These are phyloP conservation scores for Penicillium odoratum DNA, from an alignment of 495 filamentous ascomycete species.

Conservation along the genomic window DNA sequence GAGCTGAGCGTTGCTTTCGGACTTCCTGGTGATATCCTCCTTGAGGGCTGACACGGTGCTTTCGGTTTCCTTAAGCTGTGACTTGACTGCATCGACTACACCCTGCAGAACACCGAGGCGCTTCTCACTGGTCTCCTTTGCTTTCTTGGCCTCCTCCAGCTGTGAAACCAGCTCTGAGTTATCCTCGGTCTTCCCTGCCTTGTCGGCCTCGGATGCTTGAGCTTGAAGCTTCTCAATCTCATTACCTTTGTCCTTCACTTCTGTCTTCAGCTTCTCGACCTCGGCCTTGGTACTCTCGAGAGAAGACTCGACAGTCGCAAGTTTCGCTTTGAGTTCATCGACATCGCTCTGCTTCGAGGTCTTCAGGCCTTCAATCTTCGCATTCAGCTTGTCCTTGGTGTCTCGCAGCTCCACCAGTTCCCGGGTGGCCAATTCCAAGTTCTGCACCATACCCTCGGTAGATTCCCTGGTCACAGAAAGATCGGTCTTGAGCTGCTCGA, in stretches of 20 bases:
- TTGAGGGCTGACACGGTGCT: slow-evolving; percentile 45
- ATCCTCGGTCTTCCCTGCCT: slow-evolving; percentile 44
- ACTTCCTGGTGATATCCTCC: slow-evolving; percentile 40
- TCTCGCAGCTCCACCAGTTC: slow-evolving; percentile 61
- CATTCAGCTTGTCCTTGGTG: slow-evolving; percentile 52
- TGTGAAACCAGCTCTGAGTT: slow-evolving; percentile 33
- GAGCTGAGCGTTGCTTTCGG: slow-evolving; percentile 24
- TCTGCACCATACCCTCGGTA: slow-evolving; percentile 62
- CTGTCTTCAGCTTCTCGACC: slow-evolving; percentile 52
- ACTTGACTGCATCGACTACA: slow-evolving; percentile 52
- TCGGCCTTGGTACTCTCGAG: slow-evolving; percentile 48
- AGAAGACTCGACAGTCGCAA: slow-evolving; percentile 42
- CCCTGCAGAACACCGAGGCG: slow-evolving; percentile 50
- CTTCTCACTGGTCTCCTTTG: slow-evolving; percentile 51
- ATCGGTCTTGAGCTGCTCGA: slow-evolving; percentile 55
- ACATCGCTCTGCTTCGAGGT: slow-evolving; percentile 37
- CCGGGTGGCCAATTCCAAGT: slow-evolving; percentile 57
- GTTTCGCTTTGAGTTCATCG: slow-evolving; percentile 41
- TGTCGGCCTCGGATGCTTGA: slow-evolving; percentile 37
- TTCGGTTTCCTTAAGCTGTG: slow-evolving; percentile 51
- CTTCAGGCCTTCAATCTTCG: slow-evolving; percentile 43
- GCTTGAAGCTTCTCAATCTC: slow-evolving; percentile 51
- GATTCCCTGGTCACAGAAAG: slow-evolving; percentile 61
- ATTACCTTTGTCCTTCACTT: slow-evolving; percentile 55
- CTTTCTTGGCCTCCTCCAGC: slow-evolving; percentile 34